Base-by-base conservation (phyloP, 2,329 filamentous ascomycete genomes). In the Helotiales sp. region DNA sequence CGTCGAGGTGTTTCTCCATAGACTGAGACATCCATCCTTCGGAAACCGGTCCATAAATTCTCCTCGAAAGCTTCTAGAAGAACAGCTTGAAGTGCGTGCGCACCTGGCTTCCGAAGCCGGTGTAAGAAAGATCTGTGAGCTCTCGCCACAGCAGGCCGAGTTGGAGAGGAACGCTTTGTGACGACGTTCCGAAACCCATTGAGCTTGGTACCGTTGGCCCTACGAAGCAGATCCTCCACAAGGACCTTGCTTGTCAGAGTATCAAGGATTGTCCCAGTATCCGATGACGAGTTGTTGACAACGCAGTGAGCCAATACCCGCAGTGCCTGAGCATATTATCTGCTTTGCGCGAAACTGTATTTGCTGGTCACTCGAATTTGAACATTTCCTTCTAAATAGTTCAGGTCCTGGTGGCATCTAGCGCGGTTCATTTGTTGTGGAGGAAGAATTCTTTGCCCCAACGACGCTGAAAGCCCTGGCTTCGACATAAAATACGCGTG, bases 211-310 rank as follows among this genome's bases (percentile, higher is more conserved):
- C 54, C 51, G 57, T 64, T 64, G 60, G 60, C 64, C 57, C 58
- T 63, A 61, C 52, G 38, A 54, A 66, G 55, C 47, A 65, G 58
- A 66, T 63, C 56, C 47, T 44, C 51, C 60, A 54, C 67, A 69
- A 65, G 64, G 66, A 44, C 55, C 59, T 63, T 66, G 67, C 68
- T 60, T 66, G 68, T 61, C 40, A 49, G 33, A 55, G 53, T 54
- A 40, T 55, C 66, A 67, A 70, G 68, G 66, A 67, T 65, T 58
- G 49, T 59, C 67, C 64, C 49, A 62, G 66, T 44, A 67, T 46
- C 36, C 36, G 57, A 58, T 64, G 60, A 66, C 60, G 62, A 65
- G 59, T 59, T 58, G 50, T 65, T 60, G 60, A 61, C 63, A 64
- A 58, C 59, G 68, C 61, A 62, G 58, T 63, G 54, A 60, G 49